Conservation (phyloP, 1,284 basidiomycete genomes). For the Cryptococcus sp. region DNA sequence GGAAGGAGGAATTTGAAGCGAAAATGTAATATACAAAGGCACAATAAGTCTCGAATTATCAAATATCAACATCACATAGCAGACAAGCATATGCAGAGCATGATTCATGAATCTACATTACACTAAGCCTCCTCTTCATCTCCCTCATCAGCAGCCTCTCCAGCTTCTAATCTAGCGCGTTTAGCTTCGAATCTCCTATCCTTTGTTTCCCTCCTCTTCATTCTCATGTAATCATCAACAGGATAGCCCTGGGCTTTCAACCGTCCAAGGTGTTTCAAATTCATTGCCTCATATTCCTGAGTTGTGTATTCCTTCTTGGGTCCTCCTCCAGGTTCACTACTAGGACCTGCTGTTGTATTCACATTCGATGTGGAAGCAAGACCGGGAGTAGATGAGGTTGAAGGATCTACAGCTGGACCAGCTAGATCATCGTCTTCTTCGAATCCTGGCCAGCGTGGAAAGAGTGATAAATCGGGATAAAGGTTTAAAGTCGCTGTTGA, state of each 20-base stretch:
- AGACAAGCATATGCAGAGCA: too few species aligned
- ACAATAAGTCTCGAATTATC: too few species aligned
- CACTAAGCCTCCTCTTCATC: conserved; percentile 3
- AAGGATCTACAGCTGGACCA: conserved; percentile 8
- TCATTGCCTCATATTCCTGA: conserved; percentile 26
- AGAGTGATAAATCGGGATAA: conserved; percentile 38
- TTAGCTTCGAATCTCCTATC: not conserved
- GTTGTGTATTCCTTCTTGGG: conserved; percentile 12
- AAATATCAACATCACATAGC: too few species aligned
- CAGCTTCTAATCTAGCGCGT: conserved; percentile 6
- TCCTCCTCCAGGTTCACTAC: too few species aligned
- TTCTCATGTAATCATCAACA: conserved; percentile 24
- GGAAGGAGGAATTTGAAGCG: too few species aligned
- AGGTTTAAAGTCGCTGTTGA: conserved; percentile 29
- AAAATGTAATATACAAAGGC: too few species aligned
- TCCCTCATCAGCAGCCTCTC: conserved; percentile 11
- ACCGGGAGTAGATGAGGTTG: not conserved
- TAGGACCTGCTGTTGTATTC: not conserved
- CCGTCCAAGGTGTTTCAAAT: conserved; percentile 34
- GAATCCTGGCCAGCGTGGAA: conserved; percentile 44
- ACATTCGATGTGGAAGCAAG: not conserved
- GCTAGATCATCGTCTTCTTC: conserved; percentile 44
- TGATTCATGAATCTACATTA: too few species aligned
- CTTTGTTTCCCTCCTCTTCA: conserved; percentile 24
- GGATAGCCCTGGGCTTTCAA: conserved; percentile 42